phyloP scores from a whole-genome alignment of 2,329 filamentous ascomycete genomes.

The Neodidymelliopsis sp. region DNA sequence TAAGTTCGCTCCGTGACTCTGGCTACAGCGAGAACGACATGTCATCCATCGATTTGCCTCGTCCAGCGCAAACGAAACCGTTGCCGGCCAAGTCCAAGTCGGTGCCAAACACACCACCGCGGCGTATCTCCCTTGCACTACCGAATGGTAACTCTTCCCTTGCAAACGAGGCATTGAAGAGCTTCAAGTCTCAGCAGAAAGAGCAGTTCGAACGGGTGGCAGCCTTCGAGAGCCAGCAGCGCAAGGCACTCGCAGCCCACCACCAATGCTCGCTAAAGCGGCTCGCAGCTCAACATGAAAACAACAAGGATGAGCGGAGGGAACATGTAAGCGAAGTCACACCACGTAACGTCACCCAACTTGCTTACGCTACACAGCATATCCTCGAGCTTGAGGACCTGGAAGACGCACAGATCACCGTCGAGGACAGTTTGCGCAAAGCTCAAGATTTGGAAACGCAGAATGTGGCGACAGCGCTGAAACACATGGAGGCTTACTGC shows the following conservation, averaged over 20 bases:
- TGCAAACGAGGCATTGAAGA: conserved; percentile 37
- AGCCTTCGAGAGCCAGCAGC: conserved; percentile 44
- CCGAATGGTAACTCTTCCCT: conserved; percentile 29
- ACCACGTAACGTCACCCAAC: conserved; percentile 3
- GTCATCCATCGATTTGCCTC: conserved; percentile 31
- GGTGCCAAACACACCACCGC: conserved; percentile 12
- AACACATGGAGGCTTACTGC: conserved; percentile 59
- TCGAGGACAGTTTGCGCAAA: conserved; percentile 53
- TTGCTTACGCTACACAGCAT: conserved; percentile 45
- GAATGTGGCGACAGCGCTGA: conserved; percentile 55
- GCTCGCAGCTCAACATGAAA: conserved; percentile 31
- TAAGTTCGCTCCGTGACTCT: conserved; percentile 31
- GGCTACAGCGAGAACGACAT: conserved; percentile 38
- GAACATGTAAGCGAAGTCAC: conserved; percentile 36
- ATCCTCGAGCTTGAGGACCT: conserved; percentile 49
- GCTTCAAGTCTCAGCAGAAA: conserved; percentile 36
- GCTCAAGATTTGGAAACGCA: conserved; percentile 52
- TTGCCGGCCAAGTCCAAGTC: conserved; percentile 19
- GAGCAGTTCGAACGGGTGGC: conserved; percentile 41
- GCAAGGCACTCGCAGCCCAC: conserved; percentile 38
- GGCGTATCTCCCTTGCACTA: conserved; percentile 15
- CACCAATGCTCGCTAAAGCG: conserved; percentile 33
- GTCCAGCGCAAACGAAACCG: conserved; percentile 9
- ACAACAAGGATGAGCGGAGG: conserved; percentile 28
- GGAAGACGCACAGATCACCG: conserved; percentile 54